Base-by-base conservation (phyloP, 371 early-diverging fungal genomes). In the Apophysomyces trapeziformis region DNA sequence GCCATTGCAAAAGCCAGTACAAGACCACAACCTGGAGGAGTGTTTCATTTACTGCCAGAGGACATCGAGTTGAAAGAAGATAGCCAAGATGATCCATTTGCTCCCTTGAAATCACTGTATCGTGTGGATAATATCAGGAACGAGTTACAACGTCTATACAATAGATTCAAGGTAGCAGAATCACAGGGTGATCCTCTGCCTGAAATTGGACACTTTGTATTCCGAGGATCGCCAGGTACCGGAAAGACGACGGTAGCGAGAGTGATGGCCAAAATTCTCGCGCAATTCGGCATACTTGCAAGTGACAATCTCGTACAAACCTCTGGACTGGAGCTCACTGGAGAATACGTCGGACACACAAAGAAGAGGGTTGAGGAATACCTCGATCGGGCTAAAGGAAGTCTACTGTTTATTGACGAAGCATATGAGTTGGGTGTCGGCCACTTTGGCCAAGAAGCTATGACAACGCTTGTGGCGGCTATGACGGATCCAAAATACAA, bases 151-250 rank as follows among this genome's bases (percentile, higher is more conserved):
- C 54, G 54, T 5, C 54, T 50, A 7, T 26, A 50, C 21, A 32
- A 21, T 35, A 50, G 54, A 50, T 50, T 50, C 6, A 50, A 50
- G 54, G 54, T 50, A 5, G 54, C 54, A 16, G 54, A 50, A 7
- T 7, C 54, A 0, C 54, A 50, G 21, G 54, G 54, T 21, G 54
- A 50, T 50, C 54, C 54, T 50, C 21, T 50, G 21, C 54, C 54
- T 18, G 54, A 50, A 4, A 26, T 50, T 8, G 54, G 54, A 5
- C 54, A 50, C 21, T 50, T 50, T 50, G 54, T 50, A 6, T 50
- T 50, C 54, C 54, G 54, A 5, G 54, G 54, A 50, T 50, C 54
- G 21, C 54, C 54, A n/a, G 54, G 54, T 32, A 50, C 54, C 9
- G 54, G 54, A 18, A 50, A 50, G 21, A 50, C 54, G 7, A 50